Percentiles rank a stretch among this genome's conserved stretches.
Evolutionary conservation across 2,329 filamentous ascomycete species (phyloP).

Genomic region (Trichoderma endophyticum): DNA sequence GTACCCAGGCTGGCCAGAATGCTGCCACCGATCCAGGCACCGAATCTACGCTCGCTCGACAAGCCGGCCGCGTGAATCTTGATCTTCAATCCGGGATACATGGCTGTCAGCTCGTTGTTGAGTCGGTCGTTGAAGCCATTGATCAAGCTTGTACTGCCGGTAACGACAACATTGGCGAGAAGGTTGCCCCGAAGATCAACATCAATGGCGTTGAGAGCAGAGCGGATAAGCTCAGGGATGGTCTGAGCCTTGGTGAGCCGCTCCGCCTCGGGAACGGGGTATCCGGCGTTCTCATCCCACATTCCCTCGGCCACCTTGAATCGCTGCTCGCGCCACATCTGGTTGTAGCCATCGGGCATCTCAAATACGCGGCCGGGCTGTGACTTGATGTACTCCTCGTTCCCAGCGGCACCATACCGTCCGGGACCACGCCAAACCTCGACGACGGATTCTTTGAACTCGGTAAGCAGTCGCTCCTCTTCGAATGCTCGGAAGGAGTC

Average conservation of each 20-base stretch:
- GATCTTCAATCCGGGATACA: constrained; percentile 83
- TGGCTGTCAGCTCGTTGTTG: constrained; percentile 73
- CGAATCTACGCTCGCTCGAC: constrained; percentile 85
- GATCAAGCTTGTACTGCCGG: constrained; percentile 80
- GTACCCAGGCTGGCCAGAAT: constrained; percentile 93
- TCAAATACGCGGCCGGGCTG: constrained; percentile 86
- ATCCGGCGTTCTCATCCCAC: constrained; percentile 80
- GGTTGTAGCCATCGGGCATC: constrained; percentile 95
- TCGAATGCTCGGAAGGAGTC: constrained; percentile 77
- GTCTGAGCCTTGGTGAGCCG: constrained; percentile 69
- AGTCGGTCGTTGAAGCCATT: constrained; percentile 91
- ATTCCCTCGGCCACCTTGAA: constrained; percentile 84
- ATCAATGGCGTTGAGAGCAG: constrained; percentile 75
- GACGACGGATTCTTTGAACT: constrained; percentile 97
- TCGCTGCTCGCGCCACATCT: constrained; percentile 86
- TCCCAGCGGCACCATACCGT: constrained; percentile 60
- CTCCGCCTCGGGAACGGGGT: constrained; percentile 46
- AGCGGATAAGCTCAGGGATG: constrained; percentile 77
- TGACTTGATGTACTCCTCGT: constrained; percentile 70
- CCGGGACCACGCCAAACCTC: constrained; percentile 86
- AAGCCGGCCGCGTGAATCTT: constrained; percentile 85
- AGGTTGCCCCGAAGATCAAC: constrained; percentile 82
- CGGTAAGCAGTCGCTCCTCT: constrained; percentile 88
- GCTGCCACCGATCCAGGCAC: constrained; percentile 93
- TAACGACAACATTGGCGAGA: constrained; percentile 87